phyloP scores from a whole-genome alignment of 192 early-diverging fungal genomes.

The Coemansia sp. region DNA sequence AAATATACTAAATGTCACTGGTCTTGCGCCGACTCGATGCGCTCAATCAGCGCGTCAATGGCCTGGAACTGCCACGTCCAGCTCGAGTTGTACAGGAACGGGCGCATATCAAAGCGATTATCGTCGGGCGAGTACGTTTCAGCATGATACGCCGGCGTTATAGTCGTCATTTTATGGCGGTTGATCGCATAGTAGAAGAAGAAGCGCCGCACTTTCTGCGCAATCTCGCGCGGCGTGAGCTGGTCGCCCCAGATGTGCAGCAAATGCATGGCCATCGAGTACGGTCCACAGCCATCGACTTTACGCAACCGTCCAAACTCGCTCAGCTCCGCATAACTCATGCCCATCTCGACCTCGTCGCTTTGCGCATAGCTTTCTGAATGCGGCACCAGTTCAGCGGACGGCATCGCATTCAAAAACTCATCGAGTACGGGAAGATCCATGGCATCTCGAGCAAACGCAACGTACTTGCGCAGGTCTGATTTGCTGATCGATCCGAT shows the following conservation, averaged over 20 bases:
- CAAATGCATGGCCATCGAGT: slow-evolving; percentile 90
- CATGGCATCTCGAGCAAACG: slow-evolving; percentile 63
- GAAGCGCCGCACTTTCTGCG: slow-evolving; percentile 90
- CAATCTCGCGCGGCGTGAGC: slow-evolving; percentile 61
- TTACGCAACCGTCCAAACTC: slow-evolving; percentile 89
- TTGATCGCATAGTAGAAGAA: slow-evolving; percentile 98
- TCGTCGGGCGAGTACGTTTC: slow-evolving; percentile 95
- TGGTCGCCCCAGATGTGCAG: slow-evolving; percentile 70
- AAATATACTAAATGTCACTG: too few relatives aligned
- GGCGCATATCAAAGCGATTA: slow-evolving; percentile 95
- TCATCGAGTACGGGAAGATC: slow-evolving; percentile 66
- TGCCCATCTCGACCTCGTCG: slow-evolving; percentile 97
- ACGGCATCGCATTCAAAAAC: slow-evolving; percentile 85
- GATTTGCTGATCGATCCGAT: slow-evolving; percentile 92
- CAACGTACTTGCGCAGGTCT: slow-evolving; percentile 84
- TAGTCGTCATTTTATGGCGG: slow-evolving; percentile 96
- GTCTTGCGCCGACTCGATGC: slow-evolving; percentile 7
- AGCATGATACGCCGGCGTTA: slow-evolving; percentile 95
- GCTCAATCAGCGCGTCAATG: slow-evolving; percentile 69
- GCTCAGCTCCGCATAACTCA: slow-evolving; percentile 94
- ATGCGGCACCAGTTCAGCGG: slow-evolving; percentile 94
- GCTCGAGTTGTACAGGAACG: slow-evolving; percentile 88
- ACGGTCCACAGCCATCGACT: slow-evolving; percentile 84
- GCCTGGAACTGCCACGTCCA: slow-evolving; percentile 93
- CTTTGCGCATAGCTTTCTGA: slow-evolving; percentile 80